Evolutionary conservation across 2,329 filamentous ascomycete genomes (phyloP), one percentile per base, ranked within the genome.

Genomic region (Colletotrichum lentis): DNA sequence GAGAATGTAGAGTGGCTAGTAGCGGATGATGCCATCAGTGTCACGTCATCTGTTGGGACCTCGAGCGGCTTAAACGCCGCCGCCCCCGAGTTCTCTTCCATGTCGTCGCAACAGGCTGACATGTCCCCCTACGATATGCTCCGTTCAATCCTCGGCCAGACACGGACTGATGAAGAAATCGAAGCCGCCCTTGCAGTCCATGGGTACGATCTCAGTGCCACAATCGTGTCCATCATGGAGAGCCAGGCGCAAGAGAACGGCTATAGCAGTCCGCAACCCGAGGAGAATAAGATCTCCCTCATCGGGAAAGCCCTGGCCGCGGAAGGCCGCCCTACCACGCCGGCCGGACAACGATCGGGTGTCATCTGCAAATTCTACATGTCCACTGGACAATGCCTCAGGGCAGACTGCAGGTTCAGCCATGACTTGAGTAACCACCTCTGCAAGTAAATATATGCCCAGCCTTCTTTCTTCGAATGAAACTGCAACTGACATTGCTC

Each of bases 61-160:
- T 84, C 91, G 18, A 93, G 90, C 72, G 89, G 87, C 41, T 85
- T 95, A 69, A 94, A 93, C 74, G 90, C 89, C 50, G 91, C 91
- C 16, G 93, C 93, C 5, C 91, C 94, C 27, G 94, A 97, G 77
- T 97, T 88, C 73, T 85, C 86, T 1, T 82, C 80, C 70, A 77
- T 81, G 76, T 83, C 85, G 39, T 81, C 85, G 57, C 87, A 90
- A 76, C 91, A 91, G 75, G 88, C 89, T 64, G 94, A 98, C 75
- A 98, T 99, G 95, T 96, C 93, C 67, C 95, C 96, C 0, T 97
- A 97, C 79, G 96, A 99, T 77, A 98, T 99, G 88, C 85, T 99
- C 64, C 92, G 96, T 70, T 97, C 95, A 6, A 96, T 99, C 47
- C 84, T 99, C 31, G 93, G 95, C 55, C 93, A 96, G 73, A 90